These are phyloP conservation scores for Agastache rugosa DNA, from an alignment of 257 asterid species.

Conservation along the genomic window DNA sequence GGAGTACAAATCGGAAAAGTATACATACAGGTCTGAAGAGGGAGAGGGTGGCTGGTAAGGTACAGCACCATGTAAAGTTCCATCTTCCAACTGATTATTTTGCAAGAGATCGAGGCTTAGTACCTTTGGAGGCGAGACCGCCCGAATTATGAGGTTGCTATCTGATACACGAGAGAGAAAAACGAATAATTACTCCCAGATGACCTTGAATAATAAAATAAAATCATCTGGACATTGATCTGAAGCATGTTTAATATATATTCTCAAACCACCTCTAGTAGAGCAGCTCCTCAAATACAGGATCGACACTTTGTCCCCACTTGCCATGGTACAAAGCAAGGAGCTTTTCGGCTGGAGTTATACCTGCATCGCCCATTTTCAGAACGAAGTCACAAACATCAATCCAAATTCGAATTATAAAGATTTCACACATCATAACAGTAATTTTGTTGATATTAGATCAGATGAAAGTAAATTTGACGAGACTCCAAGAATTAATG, in stretches of 20 bases:
- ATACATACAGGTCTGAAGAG: background rate
- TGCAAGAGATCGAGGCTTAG: background rate
- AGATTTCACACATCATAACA: background rate
- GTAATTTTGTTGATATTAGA: background rate
- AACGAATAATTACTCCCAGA: conserved; percentile 21
- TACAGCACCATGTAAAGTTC: background rate
- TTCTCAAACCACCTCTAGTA: conserved; percentile 49
- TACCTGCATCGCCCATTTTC: conserved; percentile 49
- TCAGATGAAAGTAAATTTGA: background rate
- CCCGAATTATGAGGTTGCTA: background rate
- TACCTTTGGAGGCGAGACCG: conserved; percentile 18
- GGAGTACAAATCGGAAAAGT: background rate
- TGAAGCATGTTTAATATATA: conserved; percentile 10
- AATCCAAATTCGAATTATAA: background rate
- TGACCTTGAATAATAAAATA: background rate
- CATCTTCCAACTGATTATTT: conserved; percentile 24
- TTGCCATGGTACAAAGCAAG: conserved; percentile 86
- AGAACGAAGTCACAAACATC: conserved; percentile 19
- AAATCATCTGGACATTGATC: conserved; percentile 1
- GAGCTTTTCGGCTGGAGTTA: conserved; percentile 95
- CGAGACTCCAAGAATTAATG: background rate
- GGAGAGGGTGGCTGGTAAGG: background rate
- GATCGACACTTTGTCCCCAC: conserved; percentile 87
- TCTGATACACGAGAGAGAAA: conserved; percentile 1
- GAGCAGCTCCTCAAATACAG: conserved; percentile 87